Evolutionary conservation across 495 filamentous ascomycete genomes (phyloP).

Genomic region (Cercophora samala): DNA sequence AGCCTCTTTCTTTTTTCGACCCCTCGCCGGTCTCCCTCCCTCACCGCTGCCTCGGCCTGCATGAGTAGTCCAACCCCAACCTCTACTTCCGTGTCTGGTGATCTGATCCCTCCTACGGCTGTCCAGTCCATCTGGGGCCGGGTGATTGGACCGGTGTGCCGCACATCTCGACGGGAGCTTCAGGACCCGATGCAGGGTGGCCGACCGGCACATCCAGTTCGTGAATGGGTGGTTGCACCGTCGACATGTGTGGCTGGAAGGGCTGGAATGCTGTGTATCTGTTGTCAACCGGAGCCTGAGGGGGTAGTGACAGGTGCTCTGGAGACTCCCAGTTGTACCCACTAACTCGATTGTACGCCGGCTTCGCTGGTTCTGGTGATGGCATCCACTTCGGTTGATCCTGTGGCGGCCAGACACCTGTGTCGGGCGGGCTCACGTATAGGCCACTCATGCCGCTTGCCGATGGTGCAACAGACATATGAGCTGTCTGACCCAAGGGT

Average conservation of each 20-base stretch:
- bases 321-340: constrained; percentile 37
- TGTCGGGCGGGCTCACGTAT: constrained; percentile 15
- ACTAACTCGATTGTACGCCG: constrained; percentile 14
- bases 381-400: constrained; percentile 24
- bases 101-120: background rate
- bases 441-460: constrained; percentile 11
- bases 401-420: constrained; percentile 16
- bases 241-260: background rate
- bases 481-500: constrained; percentile 12
- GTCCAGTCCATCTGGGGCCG: background rate
- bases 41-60: background rate
- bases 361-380: constrained; percentile 12
- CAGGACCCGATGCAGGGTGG: constrained; percentile 3
- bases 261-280: background rate
- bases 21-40: background rate
- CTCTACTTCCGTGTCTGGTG: background rate
- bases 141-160: background rate
- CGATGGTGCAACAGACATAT: constrained; percentile 16
- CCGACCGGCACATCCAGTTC: background rate
- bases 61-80: background rate
- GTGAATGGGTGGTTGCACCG: background rate
- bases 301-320: constrained; percentile 21
- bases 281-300: background rate
- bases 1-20: background rate
- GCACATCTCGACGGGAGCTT: background rate